Percentiles rank a stretch among this genome's conserved stretches.
phyloP scores from a whole-genome alignment of 805 yeast genomes.

The Yarrowia sp. region DNA sequence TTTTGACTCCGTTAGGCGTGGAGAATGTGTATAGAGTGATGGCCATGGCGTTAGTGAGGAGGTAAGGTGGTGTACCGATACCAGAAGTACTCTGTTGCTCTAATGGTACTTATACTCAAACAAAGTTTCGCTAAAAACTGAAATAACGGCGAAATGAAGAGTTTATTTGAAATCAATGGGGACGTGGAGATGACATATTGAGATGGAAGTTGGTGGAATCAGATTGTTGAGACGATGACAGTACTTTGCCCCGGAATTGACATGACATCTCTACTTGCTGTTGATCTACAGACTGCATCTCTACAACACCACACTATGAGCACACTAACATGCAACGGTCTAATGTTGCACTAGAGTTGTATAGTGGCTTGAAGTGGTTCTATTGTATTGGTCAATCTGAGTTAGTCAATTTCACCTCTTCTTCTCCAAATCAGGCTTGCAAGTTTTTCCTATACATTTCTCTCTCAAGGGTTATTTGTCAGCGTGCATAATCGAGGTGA shows the following conservation, averaged over 20 bases:
- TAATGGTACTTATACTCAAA: background rate
- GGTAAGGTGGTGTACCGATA: background rate
- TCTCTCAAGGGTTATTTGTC: slow-evolving; percentile 4
- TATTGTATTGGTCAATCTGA: too few relatives aligned
- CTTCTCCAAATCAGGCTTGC: background rate
- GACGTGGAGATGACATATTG: too few relatives aligned
- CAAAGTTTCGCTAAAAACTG: background rate
- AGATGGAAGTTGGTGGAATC: background rate
- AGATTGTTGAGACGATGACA: background rate
- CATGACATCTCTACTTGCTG: background rate
- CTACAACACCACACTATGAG: too few relatives aligned
- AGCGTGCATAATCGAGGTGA: slow-evolving; percentile 27
- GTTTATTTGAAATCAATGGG: slow-evolving; percentile 11
- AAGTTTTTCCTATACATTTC: background rate
- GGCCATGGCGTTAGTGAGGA: slow-evolving; percentile 32
- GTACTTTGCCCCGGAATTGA: background rate
- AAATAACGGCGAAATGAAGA: slow-evolving; percentile 4
- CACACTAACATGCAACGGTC: too few relatives aligned
- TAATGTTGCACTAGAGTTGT: too few relatives aligned
- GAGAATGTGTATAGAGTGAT: slow-evolving; percentile 55
- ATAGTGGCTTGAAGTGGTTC: too few relatives aligned
- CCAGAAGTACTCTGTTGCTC: background rate
- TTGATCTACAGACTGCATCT: background rate
- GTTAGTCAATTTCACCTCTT: too few relatives aligned
- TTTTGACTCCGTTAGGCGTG: slow-evolving; percentile 56